Base-by-base conservation (phyloP, 352 stramenopile genomes). In the Thalassiosira livingstoniorum region DNA sequence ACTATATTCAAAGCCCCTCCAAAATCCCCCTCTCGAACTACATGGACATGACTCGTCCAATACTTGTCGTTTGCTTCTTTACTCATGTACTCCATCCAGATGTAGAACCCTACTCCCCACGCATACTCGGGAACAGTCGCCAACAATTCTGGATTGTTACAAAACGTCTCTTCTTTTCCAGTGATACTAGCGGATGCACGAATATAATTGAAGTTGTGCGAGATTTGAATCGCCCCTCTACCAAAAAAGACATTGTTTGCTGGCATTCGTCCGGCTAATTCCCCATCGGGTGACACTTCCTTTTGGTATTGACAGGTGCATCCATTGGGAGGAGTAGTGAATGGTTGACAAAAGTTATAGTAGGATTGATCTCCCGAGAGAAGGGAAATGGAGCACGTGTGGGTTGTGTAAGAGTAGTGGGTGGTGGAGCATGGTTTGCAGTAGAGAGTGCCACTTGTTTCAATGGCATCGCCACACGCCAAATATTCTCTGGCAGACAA, bases 201-300 rank as follows among this genome's bases (percentile, higher is more conserved):
- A 67, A 82, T 82, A 34, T 82, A 82, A n/a, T 82, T 82, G 55
- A 75, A 82, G 31, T 82, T 82, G 34, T 73, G 62, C 18, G 74
- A 82, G 51, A 82, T 13, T 43, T 83, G 76, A 25, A 83, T 83
- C 0, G 47, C 57, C 23, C 75, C 75, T 4, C 76, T 18, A n/a
- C 75, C 75, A 29, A 76, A 83, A 47, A 83, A 83, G 21, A 78
- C 51, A 27, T 83, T 58, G 27, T 65, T 60, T 5, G 75, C 75
- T 23, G 54, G 55, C 43, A 83, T 72, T 27, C 70, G 58, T 29
- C 75, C 75, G 21, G 64, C 60, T 37, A 83, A 58, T 43, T 45
- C 15, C 43, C 75, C 75, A 18, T 23, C 37, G 18, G 70, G 21
- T 74, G 73, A 66, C 34, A 83, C 75, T 54, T 83, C 57, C 63